Percentiles rank a stretch among this genome's conserved stretches.
phyloP scores from a whole-genome alignment of 495 filamentous ascomycete genomes.

The Xeromyces bisporus region DNA sequence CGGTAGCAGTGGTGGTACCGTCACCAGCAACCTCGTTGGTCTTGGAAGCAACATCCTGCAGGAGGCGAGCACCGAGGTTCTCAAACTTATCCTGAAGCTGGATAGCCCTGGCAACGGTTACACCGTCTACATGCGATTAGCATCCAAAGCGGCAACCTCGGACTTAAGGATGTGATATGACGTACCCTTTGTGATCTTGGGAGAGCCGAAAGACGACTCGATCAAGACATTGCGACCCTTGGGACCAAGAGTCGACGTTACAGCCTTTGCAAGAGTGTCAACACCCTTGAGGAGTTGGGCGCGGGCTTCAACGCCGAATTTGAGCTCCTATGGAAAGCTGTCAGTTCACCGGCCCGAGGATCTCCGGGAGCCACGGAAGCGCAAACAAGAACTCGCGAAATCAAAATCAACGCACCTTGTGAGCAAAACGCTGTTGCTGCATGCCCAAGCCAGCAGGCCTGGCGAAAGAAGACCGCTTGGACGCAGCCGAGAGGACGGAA shows the following conservation, averaged over 20 bases:
- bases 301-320: slow-evolving; percentile 92
- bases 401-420: slow-evolving; percentile 53
- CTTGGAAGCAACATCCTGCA: slow-evolving; percentile 97
- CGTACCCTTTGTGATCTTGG: slow-evolving; percentile 98
- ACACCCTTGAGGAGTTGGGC: slow-evolving; percentile 82
- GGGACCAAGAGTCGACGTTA: slow-evolving; percentile 88
- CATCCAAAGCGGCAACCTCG: slow-evolving; percentile 1
- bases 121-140: slow-evolving; percentile 55
- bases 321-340: slow-evolving; percentile 56
- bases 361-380: slow-evolving; percentile 10
- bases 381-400: neutral
- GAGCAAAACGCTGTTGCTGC: slow-evolving; percentile 80
- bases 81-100: slow-evolving; percentile 97
- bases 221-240: slow-evolving; percentile 98
- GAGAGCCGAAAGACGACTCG: slow-evolving; percentile 91
- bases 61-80: slow-evolving; percentile 89
- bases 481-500: slow-evolving; percentile 53
- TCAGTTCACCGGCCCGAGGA: slow-evolving; percentile 1
- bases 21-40: slow-evolving; percentile 98
- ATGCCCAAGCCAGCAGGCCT: slow-evolving; percentile 39
- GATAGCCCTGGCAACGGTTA: slow-evolving; percentile 84
- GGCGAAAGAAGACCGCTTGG: slow-evolving; percentile 33
- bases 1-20: slow-evolving; percentile 93
- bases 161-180: slow-evolving; percentile 1
- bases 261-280: slow-evolving; percentile 89